These are phyloP conservation scores for Rhynchospora breviuscula DNA, from an alignment of 176 grass and related monocot species.

Conservation along the genomic window DNA sequence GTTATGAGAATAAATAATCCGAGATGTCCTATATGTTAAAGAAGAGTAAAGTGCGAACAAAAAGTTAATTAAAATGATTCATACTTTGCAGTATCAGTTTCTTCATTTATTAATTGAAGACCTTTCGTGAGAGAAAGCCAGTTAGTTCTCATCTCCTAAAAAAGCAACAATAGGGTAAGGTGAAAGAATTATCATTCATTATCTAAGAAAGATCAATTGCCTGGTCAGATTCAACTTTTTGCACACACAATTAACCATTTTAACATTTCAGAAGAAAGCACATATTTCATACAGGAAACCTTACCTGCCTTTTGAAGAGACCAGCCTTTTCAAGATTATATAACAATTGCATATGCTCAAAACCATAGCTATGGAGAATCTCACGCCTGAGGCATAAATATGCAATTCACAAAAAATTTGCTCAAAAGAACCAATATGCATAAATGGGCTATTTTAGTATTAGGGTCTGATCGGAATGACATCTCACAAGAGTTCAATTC, in stretches of 20 bases:
- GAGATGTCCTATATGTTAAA: background rate
- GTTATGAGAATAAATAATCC: background rate
- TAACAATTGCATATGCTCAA: slow-evolving; percentile 78
- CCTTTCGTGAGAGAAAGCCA: slow-evolving; percentile 71
- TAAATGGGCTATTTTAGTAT: background rate
- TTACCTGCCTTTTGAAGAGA: slow-evolving; percentile 81
- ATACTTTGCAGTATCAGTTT: slow-evolving; percentile 80
- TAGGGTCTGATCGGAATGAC: too few species aligned
- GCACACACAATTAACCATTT: slow-evolving; percentile 7
- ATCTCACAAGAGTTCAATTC: too few species aligned
- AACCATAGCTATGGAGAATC: slow-evolving; percentile 97
- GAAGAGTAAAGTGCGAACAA: background rate
- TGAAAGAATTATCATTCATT: background rate
- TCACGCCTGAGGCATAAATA: slow-evolving; percentile 49
- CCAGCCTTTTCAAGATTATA: slow-evolving; percentile 91
- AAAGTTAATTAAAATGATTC: slow-evolving; percentile 19
- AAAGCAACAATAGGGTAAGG: slow-evolving; percentile 17
- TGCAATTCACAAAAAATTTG: background rate
- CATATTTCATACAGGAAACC: slow-evolving; percentile 21
- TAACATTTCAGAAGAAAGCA: background rate
- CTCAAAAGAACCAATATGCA: slow-evolving; percentile 5
- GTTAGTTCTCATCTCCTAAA: slow-evolving; percentile 73
- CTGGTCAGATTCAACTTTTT: slow-evolving; percentile 1
- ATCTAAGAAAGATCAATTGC: background rate
- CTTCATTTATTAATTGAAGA: slow-evolving; percentile 81